phyloP scores from a whole-genome alignment of 179 eudicot genomes.

The Pouteria campechiana region DNA sequence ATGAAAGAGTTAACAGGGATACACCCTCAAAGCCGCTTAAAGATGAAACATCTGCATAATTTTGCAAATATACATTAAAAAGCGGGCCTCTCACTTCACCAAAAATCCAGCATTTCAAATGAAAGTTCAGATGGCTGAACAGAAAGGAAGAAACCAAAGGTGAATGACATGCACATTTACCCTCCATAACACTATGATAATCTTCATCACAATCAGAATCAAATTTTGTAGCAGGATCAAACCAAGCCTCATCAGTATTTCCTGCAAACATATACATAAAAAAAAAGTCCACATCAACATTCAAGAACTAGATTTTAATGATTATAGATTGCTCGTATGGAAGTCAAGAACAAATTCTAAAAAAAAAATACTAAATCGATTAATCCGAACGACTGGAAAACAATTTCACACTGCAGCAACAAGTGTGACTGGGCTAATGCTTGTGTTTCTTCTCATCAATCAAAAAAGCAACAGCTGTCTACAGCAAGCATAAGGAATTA shows the following conservation, averaged over 20 bases:
- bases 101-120: neutral
- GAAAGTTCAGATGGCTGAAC: neutral
- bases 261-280: constrained; percentile 5
- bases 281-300: neutral
- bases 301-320: too few species aligned
- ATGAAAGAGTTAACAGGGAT: constrained; percentile 31
- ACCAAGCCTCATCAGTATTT: constrained; percentile 69
- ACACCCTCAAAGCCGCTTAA: constrained; percentile 30
- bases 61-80: neutral
- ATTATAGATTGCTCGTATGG: too few species aligned
- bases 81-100: neutral
- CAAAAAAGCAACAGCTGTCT: too few species aligned
- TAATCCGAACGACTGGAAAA: neutral
- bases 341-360: too few species aligned
- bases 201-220: constrained; percentile 76
- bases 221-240: constrained; percentile 39
- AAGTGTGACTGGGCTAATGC: too few species aligned
- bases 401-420: neutral
- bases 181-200: constrained; percentile 73
- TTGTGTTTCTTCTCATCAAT: too few species aligned
- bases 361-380: neutral
- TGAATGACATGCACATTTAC: constrained; percentile 15
- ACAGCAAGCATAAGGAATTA: too few species aligned
- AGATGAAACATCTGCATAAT: constrained; percentile 42
- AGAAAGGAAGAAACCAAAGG: too few species aligned